A percentile compares a stretch with the other conserved stretches of the same genome.
phyloP scores from a whole-genome alignment of 805 yeast genomes.

The Metschnikowia cubensis region DNA sequence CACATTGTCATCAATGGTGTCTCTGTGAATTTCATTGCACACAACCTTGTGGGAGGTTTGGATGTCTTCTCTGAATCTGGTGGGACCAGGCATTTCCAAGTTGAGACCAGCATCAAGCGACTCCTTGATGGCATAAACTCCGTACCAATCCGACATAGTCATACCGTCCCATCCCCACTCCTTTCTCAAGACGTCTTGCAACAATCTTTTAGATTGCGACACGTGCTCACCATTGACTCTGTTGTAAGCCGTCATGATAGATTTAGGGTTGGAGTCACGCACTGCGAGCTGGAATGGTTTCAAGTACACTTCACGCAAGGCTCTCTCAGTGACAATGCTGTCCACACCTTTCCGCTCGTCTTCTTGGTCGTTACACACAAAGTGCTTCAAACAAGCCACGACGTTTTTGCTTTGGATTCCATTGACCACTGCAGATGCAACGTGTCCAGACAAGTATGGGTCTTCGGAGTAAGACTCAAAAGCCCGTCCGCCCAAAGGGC shows the following conservation, averaged over 20 bases:
- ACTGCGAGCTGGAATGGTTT: conserved; percentile 61
- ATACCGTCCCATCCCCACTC: conserved; percentile 60
- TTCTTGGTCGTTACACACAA: conserved; percentile 60
- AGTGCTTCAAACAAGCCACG: conserved; percentile 59
- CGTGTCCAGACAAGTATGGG: conserved; percentile 46
- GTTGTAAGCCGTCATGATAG: conserved; percentile 62
- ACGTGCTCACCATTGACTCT: conserved; percentile 59
- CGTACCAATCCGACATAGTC: conserved; percentile 64
- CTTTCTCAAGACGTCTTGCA: conserved; percentile 45
- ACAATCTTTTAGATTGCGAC: conserved; percentile 41
- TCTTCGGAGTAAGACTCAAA: conserved; percentile 64
- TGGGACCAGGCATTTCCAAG: conserved; percentile 66
- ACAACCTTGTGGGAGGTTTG: conserved; percentile 40
- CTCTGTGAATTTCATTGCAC: conserved; percentile 37
- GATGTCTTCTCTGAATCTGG: conserved; percentile 41
- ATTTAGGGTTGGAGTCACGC: conserved; percentile 47
- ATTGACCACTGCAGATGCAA: conserved; percentile 45
- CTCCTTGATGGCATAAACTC: conserved; percentile 46
- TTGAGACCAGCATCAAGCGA: conserved; percentile 55
- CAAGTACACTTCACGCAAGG: conserved; percentile 61
- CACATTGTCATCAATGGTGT: conserved; percentile 46
- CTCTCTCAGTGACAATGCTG: conserved; percentile 52
- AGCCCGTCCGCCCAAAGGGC: conserved; percentile 59
- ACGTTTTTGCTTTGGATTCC: conserved; percentile 53
- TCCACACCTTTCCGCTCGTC: conserved; percentile 48